Percentiles rank a stretch among this genome's conserved stretches.
phyloP scores from a whole-genome alignment of 257 asterid species.

The Marsdenia floribunda region DNA sequence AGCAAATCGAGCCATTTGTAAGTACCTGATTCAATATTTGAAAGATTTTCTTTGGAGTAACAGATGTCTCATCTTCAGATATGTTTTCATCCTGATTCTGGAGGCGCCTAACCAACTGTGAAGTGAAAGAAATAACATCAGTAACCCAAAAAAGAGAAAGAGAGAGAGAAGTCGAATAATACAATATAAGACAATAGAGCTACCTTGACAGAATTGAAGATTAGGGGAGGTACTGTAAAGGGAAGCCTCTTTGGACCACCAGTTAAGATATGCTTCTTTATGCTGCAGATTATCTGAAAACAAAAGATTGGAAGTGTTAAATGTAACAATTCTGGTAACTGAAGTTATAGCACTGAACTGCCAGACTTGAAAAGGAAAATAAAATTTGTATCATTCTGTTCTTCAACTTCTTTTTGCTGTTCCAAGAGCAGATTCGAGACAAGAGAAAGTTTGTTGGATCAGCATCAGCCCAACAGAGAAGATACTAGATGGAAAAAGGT shows the following conservation, averaged over 20 bases:
- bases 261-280: conserved; percentile 78
- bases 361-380: neutral
- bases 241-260: conserved; percentile 96
- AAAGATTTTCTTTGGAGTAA: conserved; percentile 74
- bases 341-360: neutral
- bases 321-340: conserved; percentile 9
- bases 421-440: neutral
- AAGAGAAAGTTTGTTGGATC: neutral
- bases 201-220: conserved; percentile 85
- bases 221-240: conserved; percentile 81
- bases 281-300: conserved; percentile 64
- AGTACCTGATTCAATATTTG: conserved; percentile 77
- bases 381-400: neutral
- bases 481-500: neutral
- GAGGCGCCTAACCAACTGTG: conserved; percentile 81
- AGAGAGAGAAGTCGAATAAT: neutral
- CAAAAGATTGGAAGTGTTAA: conserved; percentile 23
- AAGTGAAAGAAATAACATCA: conserved; percentile 12
- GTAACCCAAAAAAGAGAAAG: neutral
- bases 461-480: neutral
- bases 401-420: neutral
- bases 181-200: neutral
- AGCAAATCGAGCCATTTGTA: neutral
- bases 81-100: conserved; percentile 61
- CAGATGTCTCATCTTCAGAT: conserved; percentile 61